These are phyloP conservation scores for Erysimum cheiranthoides DNA, from an alignment of 345 rosid species.

Conservation along the genomic window DNA sequence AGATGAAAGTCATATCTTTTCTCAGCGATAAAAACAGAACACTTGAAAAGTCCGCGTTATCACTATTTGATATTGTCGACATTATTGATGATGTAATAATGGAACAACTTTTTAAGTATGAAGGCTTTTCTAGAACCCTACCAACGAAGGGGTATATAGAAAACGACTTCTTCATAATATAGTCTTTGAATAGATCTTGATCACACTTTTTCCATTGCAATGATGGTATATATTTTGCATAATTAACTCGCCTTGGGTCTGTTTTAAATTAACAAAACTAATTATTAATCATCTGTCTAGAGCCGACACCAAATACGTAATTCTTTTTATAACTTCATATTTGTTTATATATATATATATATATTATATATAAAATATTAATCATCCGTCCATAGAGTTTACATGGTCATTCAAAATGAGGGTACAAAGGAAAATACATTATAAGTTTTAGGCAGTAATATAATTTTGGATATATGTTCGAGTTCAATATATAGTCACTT, in stretches of 20 bases:
- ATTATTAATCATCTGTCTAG: constrained; percentile 4
- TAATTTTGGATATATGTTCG: no score
- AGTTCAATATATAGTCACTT: no score
- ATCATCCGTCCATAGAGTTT: not conserved
- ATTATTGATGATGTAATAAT: constrained; percentile 33
- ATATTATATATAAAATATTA: no score
- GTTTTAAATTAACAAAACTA: constrained; percentile 10
- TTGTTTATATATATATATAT: not conserved
- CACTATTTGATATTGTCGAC: constrained; percentile 35
- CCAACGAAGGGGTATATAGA: constrained; percentile 35
- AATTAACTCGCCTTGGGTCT: constrained; percentile 12
- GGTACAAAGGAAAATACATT: not conserved
- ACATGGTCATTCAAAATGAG: not conserved
- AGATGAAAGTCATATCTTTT: constrained; percentile 1
- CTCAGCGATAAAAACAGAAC: constrained; percentile 8
- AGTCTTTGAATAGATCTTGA: constrained; percentile 16
- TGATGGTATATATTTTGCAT: constrained; percentile 20
- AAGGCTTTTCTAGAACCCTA: constrained; percentile 32
- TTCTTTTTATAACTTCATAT: no score
- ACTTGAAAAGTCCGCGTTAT: constrained; percentile 19
- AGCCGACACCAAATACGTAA: constrained; percentile 28
- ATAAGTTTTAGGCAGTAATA: no score
- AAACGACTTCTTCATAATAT: constrained; percentile 31
- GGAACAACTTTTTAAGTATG: constrained; percentile 23
- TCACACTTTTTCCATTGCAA: constrained; percentile 4